phyloP scores from a whole-genome alignment of 2,329 filamentous ascomycete species.

The Onygena corvina region DNA sequence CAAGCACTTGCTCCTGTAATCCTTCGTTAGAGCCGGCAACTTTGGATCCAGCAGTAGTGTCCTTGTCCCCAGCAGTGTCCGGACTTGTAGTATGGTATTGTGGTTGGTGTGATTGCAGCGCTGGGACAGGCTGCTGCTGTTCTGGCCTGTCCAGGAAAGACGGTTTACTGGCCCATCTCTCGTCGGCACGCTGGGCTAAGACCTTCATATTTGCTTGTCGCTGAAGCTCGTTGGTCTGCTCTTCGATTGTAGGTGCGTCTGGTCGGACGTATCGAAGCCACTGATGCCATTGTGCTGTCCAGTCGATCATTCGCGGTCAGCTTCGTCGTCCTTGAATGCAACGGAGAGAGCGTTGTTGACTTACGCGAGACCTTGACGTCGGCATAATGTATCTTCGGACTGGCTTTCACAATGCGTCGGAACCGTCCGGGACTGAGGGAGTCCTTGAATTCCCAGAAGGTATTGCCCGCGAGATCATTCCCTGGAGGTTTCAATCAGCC shows the following conservation, averaged over 20 bases:
- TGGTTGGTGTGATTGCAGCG: slow-evolving; percentile 34
- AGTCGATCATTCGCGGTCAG: background rate
- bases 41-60: slow-evolving; percentile 23
- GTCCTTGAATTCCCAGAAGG: slow-evolving; percentile 56
- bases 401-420: slow-evolving; percentile 48
- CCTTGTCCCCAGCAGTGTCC: slow-evolving; percentile 20
- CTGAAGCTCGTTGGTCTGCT: slow-evolving; percentile 47
- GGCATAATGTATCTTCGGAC: slow-evolving; percentile 41
- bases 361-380: slow-evolving; percentile 51
- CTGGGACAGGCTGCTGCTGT: slow-evolving; percentile 35
- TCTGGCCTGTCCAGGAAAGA: slow-evolving; percentile 47
- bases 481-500: slow-evolving; percentile 30
- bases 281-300: slow-evolving; percentile 53
- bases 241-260: slow-evolving; percentile 44
- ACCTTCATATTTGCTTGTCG: slow-evolving; percentile 48
- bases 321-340: background rate
- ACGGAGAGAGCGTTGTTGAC: slow-evolving; percentile 12
- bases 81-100: slow-evolving; percentile 23
- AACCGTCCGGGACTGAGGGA: slow-evolving; percentile 41
- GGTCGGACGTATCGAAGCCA: slow-evolving; percentile 52
- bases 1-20: slow-evolving; percentile 18
- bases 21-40: slow-evolving; percentile 24
- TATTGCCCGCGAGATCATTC: slow-evolving; percentile 51
- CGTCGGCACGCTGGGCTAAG: slow-evolving; percentile 48
- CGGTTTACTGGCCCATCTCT: slow-evolving; percentile 48